Percentiles rank a stretch among this genome's conserved stretches.
Evolutionary conservation across 805 yeast genomes (phyloP).

Genomic region (Yamadazyma ubonensis): DNA sequence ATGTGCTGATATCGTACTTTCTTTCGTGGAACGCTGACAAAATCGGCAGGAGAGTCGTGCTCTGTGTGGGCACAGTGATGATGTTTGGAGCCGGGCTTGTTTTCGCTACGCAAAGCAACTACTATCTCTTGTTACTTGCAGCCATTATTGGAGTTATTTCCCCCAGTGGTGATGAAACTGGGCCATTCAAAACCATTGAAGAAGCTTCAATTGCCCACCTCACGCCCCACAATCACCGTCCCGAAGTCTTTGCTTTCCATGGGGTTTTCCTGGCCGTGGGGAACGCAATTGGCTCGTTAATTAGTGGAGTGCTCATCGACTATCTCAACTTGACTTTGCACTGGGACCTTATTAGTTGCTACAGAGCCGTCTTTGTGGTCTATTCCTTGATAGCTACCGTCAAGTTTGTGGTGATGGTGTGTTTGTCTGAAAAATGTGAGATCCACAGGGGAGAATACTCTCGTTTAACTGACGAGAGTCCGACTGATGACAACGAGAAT

Average conservation of each 20-base stretch:
- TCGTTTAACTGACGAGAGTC: too few relatives aligned
- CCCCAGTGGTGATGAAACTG: conserved; percentile 87
- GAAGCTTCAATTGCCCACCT: conserved; percentile 81
- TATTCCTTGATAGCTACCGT: conserved; percentile 55
- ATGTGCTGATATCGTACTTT: conserved; percentile 64
- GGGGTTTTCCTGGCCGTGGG: conserved; percentile 70
- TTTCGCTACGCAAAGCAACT: conserved; percentile 59
- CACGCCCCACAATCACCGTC: conserved; percentile 61
- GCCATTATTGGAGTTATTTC: conserved; percentile 85
- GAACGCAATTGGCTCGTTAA: conserved; percentile 67
- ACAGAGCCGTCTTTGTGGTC: conserved; percentile 54
- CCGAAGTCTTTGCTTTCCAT: conserved; percentile 75
- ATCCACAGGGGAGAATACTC: conserved; percentile 14
- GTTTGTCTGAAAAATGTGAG: conserved; percentile 56
- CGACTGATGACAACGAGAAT: conserved; percentile 5
- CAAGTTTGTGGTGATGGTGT: conserved; percentile 51
- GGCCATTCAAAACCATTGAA: conserved; percentile 85
- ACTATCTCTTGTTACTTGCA: conserved; percentile 56
- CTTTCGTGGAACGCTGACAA: conserved; percentile 76
- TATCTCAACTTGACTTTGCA: conserved; percentile 29
- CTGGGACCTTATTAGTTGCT: conserved; percentile 42
- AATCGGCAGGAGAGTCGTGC: conserved; percentile 65
- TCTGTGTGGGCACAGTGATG: conserved; percentile 60
- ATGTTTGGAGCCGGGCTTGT: conserved; percentile 68
- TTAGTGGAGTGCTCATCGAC: conserved; percentile 61